Evolutionary conservation across 768 basidiomycete genomes (phyloP).

Genomic region (Amanita fuliginea): DNA sequence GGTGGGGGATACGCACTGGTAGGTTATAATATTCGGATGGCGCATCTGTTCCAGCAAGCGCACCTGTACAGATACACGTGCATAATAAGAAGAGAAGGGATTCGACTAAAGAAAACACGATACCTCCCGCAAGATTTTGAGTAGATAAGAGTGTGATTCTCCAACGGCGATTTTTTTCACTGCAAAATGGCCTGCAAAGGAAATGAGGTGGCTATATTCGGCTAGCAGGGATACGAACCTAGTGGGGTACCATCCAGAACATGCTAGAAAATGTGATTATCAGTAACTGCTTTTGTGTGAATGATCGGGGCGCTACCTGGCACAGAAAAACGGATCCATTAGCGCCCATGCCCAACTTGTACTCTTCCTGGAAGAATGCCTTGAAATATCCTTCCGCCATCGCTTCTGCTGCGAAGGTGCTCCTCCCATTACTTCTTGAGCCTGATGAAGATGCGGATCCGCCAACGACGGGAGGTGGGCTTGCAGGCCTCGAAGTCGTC

Average conservation of each 20-base stretch:
- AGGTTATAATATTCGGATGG: conserved; percentile 91
- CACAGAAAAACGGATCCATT: conserved; percentile 87
- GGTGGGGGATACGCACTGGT: conserved; percentile 41
- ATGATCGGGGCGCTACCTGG: conserved; percentile 38
- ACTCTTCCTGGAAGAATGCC: conserved; percentile 87
- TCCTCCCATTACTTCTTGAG: conserved; percentile 11
- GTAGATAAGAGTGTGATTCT: conserved; percentile 75
- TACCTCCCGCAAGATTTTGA: conserved; percentile 73
- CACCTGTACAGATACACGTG: conserved; percentile 32
- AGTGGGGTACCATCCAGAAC: conserved; percentile 80
- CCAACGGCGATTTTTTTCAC: conserved; percentile 97
- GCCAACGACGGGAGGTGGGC: conserved; percentile 26
- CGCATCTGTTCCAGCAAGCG: conserved; percentile 76
- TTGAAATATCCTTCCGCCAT: conserved; percentile 93
- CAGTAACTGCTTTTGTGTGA: neutral
- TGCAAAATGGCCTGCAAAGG: conserved; percentile 62
- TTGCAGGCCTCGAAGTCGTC: conserved; percentile 38
- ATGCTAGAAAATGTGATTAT: conserved; percentile 39
- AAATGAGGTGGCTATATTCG: conserved; percentile 3
- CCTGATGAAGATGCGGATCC: conserved; percentile 4
- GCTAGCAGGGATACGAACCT: conserved; percentile 30
- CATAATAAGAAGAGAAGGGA: neutral
- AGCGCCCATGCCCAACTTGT: conserved; percentile 87
- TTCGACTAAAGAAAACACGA: conserved; percentile 7
- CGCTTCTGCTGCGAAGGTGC: conserved; percentile 50